Evolutionary conservation across 768 basidiomycete genomes (phyloP).

Genomic region (Russula dissimulans): DNA sequence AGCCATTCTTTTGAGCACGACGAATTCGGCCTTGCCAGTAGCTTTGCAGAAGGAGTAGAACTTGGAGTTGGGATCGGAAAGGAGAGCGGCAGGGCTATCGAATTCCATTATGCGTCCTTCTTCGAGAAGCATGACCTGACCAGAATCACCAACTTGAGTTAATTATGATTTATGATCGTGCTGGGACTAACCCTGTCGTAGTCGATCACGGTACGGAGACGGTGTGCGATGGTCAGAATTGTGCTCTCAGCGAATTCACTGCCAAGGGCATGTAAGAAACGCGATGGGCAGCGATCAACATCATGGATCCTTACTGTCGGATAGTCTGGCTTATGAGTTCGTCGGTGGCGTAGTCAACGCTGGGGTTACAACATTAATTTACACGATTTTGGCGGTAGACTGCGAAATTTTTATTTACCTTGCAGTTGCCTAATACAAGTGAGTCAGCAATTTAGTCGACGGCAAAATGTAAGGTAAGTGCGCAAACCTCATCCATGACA

Average conservation of each 20-base stretch:
- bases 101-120: constrained; percentile 74
- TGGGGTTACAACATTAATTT: constrained; percentile 20
- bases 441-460: background rate
- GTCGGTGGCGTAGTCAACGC: constrained; percentile 82
- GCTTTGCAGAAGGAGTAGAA: constrained; percentile 66
- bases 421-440: constrained; percentile 47
- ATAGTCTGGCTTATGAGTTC: constrained; percentile 80
- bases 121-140: constrained; percentile 67
- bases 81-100: constrained; percentile 49
- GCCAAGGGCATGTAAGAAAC: background rate
- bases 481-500: constrained; percentile 71
- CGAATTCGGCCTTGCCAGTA: constrained; percentile 63
- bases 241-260: constrained; percentile 77
- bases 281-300: background rate
- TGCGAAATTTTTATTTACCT: constrained; percentile 30
- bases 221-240: constrained; percentile 76
- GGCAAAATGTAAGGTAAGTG: background rate
- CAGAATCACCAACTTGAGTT: background rate
- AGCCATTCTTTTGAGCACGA: constrained; percentile 60
- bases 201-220: constrained; percentile 70
- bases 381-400: background rate
- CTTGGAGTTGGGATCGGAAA: constrained; percentile 47
- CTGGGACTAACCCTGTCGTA: constrained; percentile 60
- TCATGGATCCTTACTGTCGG: constrained; percentile 45
- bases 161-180: background rate